Evolutionary conservation across 2,329 filamentous ascomycete genomes (phyloP).

Genomic region (Pseudogymnoascus sp.): DNA sequence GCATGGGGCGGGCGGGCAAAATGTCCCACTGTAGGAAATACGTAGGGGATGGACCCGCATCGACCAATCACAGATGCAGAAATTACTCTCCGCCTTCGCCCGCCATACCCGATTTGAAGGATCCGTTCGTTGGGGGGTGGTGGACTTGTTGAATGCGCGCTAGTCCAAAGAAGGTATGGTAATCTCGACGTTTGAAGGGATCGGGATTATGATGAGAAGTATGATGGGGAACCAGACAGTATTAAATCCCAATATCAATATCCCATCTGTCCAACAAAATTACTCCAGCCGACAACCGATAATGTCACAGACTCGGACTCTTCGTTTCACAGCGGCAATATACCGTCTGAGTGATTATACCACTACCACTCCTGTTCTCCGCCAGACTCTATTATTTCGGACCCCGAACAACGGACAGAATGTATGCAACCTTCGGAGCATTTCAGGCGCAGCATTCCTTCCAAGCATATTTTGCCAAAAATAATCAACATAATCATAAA

Average conservation of each 20-base stretch:
- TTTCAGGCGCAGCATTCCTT: not conserved
- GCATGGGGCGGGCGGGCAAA: not conserved
- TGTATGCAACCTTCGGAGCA: not conserved
- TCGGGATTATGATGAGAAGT: not conserved
- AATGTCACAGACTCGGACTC: not conserved
- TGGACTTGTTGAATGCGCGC: slow-evolving; percentile 3
- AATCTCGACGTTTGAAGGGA: not conserved
- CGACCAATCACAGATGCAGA: not conserved
- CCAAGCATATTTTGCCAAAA: not conserved
- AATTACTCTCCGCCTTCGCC: slow-evolving; percentile 3
- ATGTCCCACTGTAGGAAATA: not conserved
- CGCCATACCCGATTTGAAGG: slow-evolving; percentile 1
- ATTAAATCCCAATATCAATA: not conserved
- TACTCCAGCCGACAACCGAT: not conserved
- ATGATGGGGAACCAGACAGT: not conserved
- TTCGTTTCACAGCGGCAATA: not conserved
- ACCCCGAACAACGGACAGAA: not conserved
- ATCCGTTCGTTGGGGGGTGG: slow-evolving; percentile 8
- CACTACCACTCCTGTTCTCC: not conserved
- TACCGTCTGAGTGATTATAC: not conserved
- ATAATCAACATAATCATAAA: not conserved
- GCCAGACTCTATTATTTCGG: not conserved
- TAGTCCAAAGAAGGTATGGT: not conserved
- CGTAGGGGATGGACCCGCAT: not conserved
- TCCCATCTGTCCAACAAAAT: not conserved